Conservation (phyloP, 495 filamentous ascomycete species). For the Hamigera avellanea region DNA sequence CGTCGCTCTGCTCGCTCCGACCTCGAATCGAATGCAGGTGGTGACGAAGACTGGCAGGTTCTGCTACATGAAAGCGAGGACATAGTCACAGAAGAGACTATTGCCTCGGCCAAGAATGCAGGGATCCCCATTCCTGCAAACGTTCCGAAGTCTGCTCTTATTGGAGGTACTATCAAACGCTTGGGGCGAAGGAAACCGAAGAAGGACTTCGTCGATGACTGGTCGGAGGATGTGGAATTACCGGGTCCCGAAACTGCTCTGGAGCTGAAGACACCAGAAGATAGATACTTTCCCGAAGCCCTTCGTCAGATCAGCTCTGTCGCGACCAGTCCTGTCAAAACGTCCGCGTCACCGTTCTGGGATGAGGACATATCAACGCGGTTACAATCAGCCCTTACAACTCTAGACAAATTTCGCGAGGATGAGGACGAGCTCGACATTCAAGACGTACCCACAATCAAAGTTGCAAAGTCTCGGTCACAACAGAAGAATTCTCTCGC, state of each 20-base stretch:
- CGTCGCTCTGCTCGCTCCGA: constrained; percentile 71
- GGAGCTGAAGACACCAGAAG: constrained; percentile 49
- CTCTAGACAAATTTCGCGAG: constrained; percentile 51
- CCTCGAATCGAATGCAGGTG: constrained; percentile 54
- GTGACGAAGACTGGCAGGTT: constrained; percentile 79
- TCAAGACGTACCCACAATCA: constrained; percentile 58
- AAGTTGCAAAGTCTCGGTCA: constrained; percentile 47
- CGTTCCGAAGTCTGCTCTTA: constrained; percentile 83
- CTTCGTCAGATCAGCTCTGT: constrained; percentile 51
- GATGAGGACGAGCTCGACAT: constrained; percentile 48
- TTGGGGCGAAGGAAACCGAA: constrained; percentile 71
- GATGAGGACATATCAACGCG: constrained; percentile 16
- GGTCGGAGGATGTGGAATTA: constrained; percentile 83
- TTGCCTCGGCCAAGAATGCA: constrained; percentile 72
- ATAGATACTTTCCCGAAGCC: constrained; percentile 52
- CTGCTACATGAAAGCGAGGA: constrained; percentile 71
- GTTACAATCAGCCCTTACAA: constrained; percentile 14
- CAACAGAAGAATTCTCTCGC: constrained; percentile 38
- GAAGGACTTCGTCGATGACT: constrained; percentile 72
- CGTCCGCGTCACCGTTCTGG: constrained; percentile 19
- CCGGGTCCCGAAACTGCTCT: constrained; percentile 48
- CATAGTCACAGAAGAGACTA: constrained; percentile 65
- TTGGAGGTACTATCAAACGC: constrained; percentile 90
- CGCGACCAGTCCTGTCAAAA: constrained; percentile 28
- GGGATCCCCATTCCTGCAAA: constrained; percentile 87